Conservation (phyloP, 352 stramenopile species). For the Thraustotheca clavata region DNA sequence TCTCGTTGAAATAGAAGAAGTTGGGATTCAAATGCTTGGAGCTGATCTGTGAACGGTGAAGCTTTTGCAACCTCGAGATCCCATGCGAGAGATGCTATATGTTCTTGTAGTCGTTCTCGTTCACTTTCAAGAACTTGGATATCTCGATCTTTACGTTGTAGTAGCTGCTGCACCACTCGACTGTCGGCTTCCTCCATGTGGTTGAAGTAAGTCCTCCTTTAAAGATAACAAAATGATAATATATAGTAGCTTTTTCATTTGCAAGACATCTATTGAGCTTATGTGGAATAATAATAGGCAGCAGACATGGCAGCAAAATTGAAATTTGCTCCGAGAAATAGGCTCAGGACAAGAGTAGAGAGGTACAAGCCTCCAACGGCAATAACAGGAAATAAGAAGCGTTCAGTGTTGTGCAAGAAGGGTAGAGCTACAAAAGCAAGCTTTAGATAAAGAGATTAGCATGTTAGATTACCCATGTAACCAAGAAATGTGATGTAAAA, state of each 20-base stretch:
- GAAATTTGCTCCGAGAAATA: constrained; percentile 52
- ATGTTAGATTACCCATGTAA: constrained; percentile 76
- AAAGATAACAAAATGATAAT: too few species aligned
- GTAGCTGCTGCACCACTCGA: not conserved
- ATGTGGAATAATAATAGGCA: constrained; percentile 75
- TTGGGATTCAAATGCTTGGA: constrained; percentile 2
- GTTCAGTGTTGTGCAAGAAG: constrained; percentile 86
- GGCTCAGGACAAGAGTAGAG: constrained; percentile 69
- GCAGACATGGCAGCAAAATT: constrained; percentile 68
- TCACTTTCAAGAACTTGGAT: constrained; percentile 9
- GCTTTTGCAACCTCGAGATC: constrained; percentile 3
- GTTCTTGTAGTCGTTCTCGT: not conserved
- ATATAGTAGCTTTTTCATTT: too few species aligned
- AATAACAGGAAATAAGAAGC: constrained; percentile 81
- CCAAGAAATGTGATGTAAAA: constrained; percentile 98
- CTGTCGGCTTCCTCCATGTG: constrained; percentile 12
- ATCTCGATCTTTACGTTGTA: constrained; percentile 7
- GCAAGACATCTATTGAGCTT: not conserved
- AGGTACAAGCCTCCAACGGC: constrained; percentile 65
- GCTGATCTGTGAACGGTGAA: not conserved
- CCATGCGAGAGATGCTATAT: constrained; percentile 1
- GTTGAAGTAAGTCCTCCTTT: too few species aligned
- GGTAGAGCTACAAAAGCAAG: constrained; percentile 46
- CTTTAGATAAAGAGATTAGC: not conserved
- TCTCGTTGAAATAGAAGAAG: too few species aligned